These are phyloP conservation scores for Keqinozyma sinolaborantium DNA, from an alignment of 1,139 yeast species.

Conservation along the genomic window DNA sequence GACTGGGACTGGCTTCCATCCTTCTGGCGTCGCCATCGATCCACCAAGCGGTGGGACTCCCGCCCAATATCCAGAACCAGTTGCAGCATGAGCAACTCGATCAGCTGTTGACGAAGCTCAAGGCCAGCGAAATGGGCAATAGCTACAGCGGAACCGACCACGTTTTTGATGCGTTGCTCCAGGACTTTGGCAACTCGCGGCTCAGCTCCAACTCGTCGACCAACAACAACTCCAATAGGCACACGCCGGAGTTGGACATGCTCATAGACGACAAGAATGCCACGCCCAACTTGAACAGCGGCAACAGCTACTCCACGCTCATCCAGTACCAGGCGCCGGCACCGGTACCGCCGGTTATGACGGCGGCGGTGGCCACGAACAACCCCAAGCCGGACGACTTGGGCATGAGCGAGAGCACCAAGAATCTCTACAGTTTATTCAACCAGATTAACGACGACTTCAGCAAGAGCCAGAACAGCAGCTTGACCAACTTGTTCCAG, in stretches of 20 bases:
- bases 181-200: conserved; percentile 14
- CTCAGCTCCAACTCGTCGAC: conserved; percentile 11
- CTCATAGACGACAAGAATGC: conserved; percentile 6
- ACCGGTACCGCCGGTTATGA: conserved; percentile 16
- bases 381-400: conserved; percentile 6
- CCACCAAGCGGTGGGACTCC: not conserved
- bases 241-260: not conserved
- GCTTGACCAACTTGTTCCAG: conserved; percentile 28
- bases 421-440: conserved; percentile 25
- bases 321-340: conserved; percentile 9
- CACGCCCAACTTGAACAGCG: conserved; percentile 4
- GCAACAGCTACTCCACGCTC: conserved; percentile 15
- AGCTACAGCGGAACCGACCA: too few species aligned
- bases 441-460: conserved; percentile 26
- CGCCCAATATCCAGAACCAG: not conserved
- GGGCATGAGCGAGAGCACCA: conserved; percentile 22
- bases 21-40: not conserved
- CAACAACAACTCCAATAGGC: conserved; percentile 8
- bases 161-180: conserved; percentile 6
- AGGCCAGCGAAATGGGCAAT: not conserved
- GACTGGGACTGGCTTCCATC: not conserved
- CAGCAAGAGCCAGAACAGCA: conserved; percentile 15
- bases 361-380: conserved; percentile 10
- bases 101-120: not conserved
- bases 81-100: not conserved